Evolutionary conservation across 352 stramenopile species (phyloP), one percentile per base, ranked within the genome.

Genomic region (Globisporangium okanoganense): DNA sequence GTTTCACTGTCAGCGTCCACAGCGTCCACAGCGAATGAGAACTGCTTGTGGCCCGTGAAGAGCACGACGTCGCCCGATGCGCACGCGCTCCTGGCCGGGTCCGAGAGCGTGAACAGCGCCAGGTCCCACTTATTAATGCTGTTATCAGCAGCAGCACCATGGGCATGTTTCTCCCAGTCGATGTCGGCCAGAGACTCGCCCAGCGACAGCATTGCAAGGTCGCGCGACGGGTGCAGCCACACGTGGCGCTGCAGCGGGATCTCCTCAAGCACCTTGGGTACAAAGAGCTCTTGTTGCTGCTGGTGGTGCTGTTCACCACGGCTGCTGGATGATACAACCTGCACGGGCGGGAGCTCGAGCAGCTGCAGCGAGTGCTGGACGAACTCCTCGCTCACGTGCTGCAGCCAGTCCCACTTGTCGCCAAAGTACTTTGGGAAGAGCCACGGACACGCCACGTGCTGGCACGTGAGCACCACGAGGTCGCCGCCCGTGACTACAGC

Each of bases 391-490:
- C 73, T 85, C 58, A 94, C 82, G 66, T 87, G 79, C 67, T 94
- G 81, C 52, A 94, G 78, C 85, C 82, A 94, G 61, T 88, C 72
- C 82, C 82, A 92, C 63, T 84, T 89, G 54, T 89, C 70, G 12
- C 61, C 29, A 60, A 92, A 94, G 64, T 94, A 92, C 48, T 71
- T 72, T 13, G 81, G 81, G 67, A 90, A 92, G 5, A 80, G 67
- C 85, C 85, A 92, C 40, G 82, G 85, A 71, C 82, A 94, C 44
- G 82, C 83, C 25, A 94, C 83, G 60, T 94, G 85, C 60, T 91
- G 80, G 54, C 79, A 91, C 52, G 85, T 92, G 70, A 92, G 67
- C 38, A 94, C 70, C 38, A 52, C 43, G 36, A 74, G 58, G 31
- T 69, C 48, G 1, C 50, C 12, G 7, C 10, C 29, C n/a, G 18